Base-by-base conservation (phyloP, 2,329 filamentous ascomycete genomes). In the Colletotrichum neosansevieriae region DNA sequence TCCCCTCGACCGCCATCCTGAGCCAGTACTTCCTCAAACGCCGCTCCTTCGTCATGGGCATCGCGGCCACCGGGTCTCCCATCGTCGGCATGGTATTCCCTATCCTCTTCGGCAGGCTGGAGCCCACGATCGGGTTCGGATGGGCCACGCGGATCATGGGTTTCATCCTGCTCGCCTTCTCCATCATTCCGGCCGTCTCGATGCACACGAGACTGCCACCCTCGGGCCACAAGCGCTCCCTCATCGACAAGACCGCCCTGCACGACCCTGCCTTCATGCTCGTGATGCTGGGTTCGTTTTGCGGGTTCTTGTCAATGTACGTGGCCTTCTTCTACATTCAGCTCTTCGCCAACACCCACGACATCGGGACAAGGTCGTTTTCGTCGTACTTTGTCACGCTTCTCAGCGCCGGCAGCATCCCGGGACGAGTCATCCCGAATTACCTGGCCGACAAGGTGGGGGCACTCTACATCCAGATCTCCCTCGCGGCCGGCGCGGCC, bases 81-180 rank as follows among this genome's bases (percentile, higher is more conserved):
- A 63, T 82, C 15, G 79, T 76, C 61, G 83, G 84, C 11, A 80
- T 85, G 68, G 74, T 85, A 40, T 75, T 75, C 57, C 75, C 70
- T n/a, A 72, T 80, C 57, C 76, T 80, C 58, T 80, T 83, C 57
- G 74, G 75, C 12, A 78, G 77, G 70, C 77, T 86, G 3, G 80
- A 85, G 71, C 77, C 79, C n/a, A 73, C 74, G 17, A 80, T 89
- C 61, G 87, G 87, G 34, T 90, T 89, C 74, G 77, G 78, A 51
- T 88, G 85, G 86, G 79, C 85, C 6, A 81, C 79, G 4, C 77
- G 83, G 7, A 75, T 81, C 38, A 78, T 85, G 17, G 83, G 77
- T 24, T 82, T 85, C 65, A 72, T 83, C 61, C 75, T 85, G 15
- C 77, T 83, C 13, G 81, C 58, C 1, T 74, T 82, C 21, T 75